A percentile compares a stretch with the other conserved stretches of the same genome.
phyloP scores from a whole-genome alignment of 495 filamentous ascomycete genomes.

The Penicillium mononematosum region DNA sequence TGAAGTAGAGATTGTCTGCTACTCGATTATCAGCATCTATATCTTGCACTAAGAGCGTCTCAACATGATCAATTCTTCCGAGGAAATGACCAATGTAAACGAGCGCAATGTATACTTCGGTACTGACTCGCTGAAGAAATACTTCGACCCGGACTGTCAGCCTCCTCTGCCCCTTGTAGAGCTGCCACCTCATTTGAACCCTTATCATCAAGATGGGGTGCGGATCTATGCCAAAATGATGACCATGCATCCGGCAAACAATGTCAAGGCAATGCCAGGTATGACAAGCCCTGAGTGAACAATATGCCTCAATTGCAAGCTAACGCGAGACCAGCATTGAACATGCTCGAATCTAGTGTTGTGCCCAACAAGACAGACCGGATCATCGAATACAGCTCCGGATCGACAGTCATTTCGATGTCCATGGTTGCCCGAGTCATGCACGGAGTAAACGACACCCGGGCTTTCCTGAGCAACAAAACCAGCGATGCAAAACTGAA shows the following conservation, averaged over 20 bases:
- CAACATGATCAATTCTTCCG: background rate
- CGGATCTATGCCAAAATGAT: slow-evolving; percentile 66
- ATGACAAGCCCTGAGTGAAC: slow-evolving; percentile 12
- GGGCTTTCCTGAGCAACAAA: slow-evolving; percentile 62
- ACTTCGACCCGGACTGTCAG: slow-evolving; percentile 56
- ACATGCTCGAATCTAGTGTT: slow-evolving; percentile 51
- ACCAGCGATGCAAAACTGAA: slow-evolving; percentile 52
- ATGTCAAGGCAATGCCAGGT: slow-evolving; percentile 65
- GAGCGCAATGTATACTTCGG: slow-evolving; percentile 57
- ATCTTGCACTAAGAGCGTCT: background rate
- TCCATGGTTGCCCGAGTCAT: slow-evolving; percentile 54
- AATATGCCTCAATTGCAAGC: background rate
- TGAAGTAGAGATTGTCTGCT: background rate
- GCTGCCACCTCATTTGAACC: slow-evolving; percentile 56
- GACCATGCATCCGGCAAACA: slow-evolving; percentile 60
- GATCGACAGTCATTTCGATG: slow-evolving; percentile 62
- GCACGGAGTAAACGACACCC: slow-evolving; percentile 51
- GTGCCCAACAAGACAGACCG: slow-evolving; percentile 44
- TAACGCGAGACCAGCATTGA: slow-evolving; percentile 43
- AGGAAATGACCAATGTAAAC: slow-evolving; percentile 41
- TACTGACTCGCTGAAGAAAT: slow-evolving; percentile 51
- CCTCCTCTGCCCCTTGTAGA: slow-evolving; percentile 61
- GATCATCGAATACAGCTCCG: slow-evolving; percentile 61
- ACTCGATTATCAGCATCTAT: background rate
- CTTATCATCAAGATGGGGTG: slow-evolving; percentile 55